A percentile compares a stretch with the other conserved stretches of the same genome.
phyloP scores from a whole-genome alignment of 1,139 yeast genomes.

The Suhomyces maxii region DNA sequence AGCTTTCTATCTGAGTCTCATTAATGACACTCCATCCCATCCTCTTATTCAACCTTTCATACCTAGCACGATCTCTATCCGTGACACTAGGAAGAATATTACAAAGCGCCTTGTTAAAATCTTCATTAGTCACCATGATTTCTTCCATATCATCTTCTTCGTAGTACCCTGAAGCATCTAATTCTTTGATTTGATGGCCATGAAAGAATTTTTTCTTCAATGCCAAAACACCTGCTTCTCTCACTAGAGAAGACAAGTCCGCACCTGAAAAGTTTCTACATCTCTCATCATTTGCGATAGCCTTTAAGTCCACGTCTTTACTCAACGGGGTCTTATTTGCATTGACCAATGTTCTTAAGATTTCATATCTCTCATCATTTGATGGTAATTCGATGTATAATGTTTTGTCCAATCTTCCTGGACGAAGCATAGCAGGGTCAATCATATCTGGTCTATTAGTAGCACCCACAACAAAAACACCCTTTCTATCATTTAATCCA shows the following conservation, averaged over 20 bases:
- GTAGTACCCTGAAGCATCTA: conserved; percentile 47
- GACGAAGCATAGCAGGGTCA: conserved; percentile 97
- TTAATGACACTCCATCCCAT: conserved; percentile 55
- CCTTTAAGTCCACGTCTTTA: conserved; percentile 56
- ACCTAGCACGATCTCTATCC: conserved; percentile 77
- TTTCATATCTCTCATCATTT: conserved; percentile 74
- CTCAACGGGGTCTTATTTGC: conserved; percentile 76
- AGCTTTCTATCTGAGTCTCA: conserved; percentile 13
- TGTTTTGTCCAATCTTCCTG: conserved; percentile 94
- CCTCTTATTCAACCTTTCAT: conserved; percentile 60
- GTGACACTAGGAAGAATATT: conserved; percentile 89
- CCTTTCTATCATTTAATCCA: conserved; percentile 89
- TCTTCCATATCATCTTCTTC: conserved; percentile 28
- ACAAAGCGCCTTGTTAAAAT: conserved; percentile 69
- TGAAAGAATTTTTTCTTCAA: conserved; percentile 68
- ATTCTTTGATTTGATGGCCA: conserved; percentile 48
- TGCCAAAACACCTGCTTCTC: conserved; percentile 92
- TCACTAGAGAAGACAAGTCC: conserved; percentile 83
- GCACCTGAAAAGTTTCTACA: conserved; percentile 95
- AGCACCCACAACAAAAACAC: conserved; percentile 94
- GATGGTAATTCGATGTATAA: conserved; percentile 87
- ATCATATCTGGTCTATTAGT: conserved; percentile 98
- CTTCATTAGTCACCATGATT: conserved; percentile 59
- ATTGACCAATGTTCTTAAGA: conserved; percentile 70
- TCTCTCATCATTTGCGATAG: conserved; percentile 70